Conservation (phyloP, 495 filamentous ascomycete species). For the Trichoderma virens region DNA sequence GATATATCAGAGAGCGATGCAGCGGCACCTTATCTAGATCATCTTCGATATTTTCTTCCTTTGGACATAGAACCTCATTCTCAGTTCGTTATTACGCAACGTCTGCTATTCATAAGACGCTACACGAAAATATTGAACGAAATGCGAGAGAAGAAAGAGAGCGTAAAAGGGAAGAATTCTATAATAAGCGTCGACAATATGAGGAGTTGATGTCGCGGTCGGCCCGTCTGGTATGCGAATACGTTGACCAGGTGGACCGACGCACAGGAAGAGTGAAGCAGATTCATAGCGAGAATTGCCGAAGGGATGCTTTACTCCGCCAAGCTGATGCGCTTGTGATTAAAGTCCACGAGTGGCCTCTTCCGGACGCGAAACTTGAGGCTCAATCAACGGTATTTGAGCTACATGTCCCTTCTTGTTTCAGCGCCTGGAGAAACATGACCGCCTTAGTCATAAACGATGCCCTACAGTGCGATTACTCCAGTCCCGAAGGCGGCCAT, state of each 20-base stretch:
- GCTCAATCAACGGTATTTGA: conserved; percentile 52
- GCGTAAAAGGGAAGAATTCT: conserved; percentile 39
- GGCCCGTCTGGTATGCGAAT: conserved; percentile 21
- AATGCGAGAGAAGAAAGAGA: conserved; percentile 23
- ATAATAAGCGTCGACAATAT: conserved; percentile 24
- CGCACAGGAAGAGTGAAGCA: conserved; percentile 8
- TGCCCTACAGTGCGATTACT: conserved; percentile 32
- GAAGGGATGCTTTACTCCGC: conserved; percentile 21
- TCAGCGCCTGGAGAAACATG: conserved; percentile 47
- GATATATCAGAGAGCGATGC: conserved; percentile 35
- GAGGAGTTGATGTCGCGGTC: conserved; percentile 21
- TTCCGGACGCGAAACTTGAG: conserved; percentile 31
- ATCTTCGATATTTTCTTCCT: conserved; percentile 28
- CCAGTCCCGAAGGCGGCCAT: no score
- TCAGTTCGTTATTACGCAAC: conserved; percentile 45
- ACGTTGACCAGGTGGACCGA: conserved; percentile 16
- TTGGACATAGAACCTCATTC: conserved; percentile 32
- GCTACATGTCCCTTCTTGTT: conserved; percentile 35
- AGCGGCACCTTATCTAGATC: conserved; percentile 12
- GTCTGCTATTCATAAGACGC: conserved; percentile 35
- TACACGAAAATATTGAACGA: conserved; percentile 32
- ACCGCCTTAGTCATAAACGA: conserved; percentile 37
- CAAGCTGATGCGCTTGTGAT: conserved; percentile 38
- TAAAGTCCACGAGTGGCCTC: conserved; percentile 52
- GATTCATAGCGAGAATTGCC: conserved; percentile 15